phyloP scores from a whole-genome alignment of 108 stramenopile species.

The Fistulifera pelliculosa region DNA sequence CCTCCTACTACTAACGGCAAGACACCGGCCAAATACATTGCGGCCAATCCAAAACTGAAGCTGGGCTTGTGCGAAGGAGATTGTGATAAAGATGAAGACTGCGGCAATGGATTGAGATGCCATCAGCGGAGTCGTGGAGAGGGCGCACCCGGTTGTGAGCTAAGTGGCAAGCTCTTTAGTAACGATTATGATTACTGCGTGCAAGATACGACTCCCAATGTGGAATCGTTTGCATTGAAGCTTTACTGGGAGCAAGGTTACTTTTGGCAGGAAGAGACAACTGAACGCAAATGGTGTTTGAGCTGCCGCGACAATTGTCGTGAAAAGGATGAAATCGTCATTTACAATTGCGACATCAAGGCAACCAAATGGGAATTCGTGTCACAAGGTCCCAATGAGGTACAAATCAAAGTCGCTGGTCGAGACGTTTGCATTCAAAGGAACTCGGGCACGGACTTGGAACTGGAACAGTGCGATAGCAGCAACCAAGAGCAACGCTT shows the following conservation, averaged over 20 bases:
- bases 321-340: background rate
- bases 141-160: conserved; percentile 40
- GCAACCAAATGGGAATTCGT: too few species aligned
- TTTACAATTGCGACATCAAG: background rate
- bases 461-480: background rate
- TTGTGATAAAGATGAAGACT: background rate
- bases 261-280: conserved; percentile 48
- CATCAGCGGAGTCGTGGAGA: conserved; percentile 15
- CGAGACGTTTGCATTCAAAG: background rate
- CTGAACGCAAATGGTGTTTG: conserved; percentile 49
- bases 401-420: background rate
- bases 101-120: conserved; percentile 22
- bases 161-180: too few species aligned
- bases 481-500: background rate
- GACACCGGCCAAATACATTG: too few species aligned
- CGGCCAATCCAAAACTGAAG: too few species aligned
- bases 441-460: background rate
- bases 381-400: background rate
- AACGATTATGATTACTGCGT: too few species aligned
- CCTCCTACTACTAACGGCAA: too few species aligned
- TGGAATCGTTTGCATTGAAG: conserved; percentile 21
- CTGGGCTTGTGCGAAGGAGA: background rate
- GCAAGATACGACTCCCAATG: too few species aligned
- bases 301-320: conserved; percentile 10
- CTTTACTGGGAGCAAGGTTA: conserved; percentile 50